Evolutionary conservation across 2,329 filamentous ascomycete species (phyloP), one percentile per base, ranked within the genome.

Genomic region (Thyridium curvatum): DNA sequence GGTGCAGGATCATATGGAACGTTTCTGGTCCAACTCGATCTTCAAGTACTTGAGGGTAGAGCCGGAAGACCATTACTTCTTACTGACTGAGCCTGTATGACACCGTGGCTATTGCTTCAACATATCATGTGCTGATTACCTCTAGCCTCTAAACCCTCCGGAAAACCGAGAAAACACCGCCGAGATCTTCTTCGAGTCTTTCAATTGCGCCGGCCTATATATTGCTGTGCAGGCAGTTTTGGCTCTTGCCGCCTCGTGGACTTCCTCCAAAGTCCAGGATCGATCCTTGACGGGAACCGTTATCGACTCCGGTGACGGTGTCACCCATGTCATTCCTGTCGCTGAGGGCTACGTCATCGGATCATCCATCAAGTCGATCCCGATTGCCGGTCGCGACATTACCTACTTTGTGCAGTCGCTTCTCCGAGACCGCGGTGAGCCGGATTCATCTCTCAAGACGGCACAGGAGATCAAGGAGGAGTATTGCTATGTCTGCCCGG

Each of bases 1-100:
- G 33, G 45, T 39, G 43, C 51, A 93, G 86, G 93, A 98, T 66
- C 87, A 96, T 56, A 98, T 98, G 93, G 93, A 98, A 66, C 84
- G 93, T 47, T 98, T 97, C 71, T 98, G 93, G 93, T 97, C 94
- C 51, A 97, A 97, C 71, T 98, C 93, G 47, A 98, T 98, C 68
- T 98, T 98, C 79, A 98, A 98, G 65, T 98, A 98, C 60, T 77
- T 98, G 38, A 82, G 93, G 54, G 93, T 98, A 51, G 93, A 98
- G 68, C 93, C 93, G 21, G 93, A 98, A 68, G 93, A 98, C 61
- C 93, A 98, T 66, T 90, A 95, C 71, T 98, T 98, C 65, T 81
- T 98, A 46, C 81, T 98, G 43, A 98, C 93, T 45, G 93, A 98
- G 62, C 93, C 93, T 43, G 90, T 95, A 77, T 60, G 82, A 12